Percentiles rank a stretch among this genome's conserved stretches.
phyloP scores from a whole-genome alignment of 2,329 filamentous ascomycete genomes.

The Colletotrichum sp. region DNA sequence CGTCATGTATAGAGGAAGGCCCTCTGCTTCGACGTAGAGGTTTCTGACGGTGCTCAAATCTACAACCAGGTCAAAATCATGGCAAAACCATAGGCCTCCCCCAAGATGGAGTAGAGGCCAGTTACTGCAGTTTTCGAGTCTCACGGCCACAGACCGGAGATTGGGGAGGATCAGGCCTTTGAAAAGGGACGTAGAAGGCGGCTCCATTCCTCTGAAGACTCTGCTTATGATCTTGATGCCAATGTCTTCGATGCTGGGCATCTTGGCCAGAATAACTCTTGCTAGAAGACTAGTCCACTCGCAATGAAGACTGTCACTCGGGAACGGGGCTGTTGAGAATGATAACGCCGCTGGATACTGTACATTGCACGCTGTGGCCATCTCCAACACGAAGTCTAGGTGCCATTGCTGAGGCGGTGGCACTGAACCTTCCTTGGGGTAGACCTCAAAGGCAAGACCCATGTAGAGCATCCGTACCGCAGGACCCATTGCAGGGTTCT shows the following conservation, averaged over 20 bases:
- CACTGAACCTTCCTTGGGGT: neutral
- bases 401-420: neutral
- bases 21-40: neutral
- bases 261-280: neutral
- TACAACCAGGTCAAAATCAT: neutral
- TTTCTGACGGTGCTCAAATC: neutral
- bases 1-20: neutral
- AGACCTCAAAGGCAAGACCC: neutral
- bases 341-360: neutral
- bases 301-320: neutral
- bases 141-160: neutral
- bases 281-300: neutral
- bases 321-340: neutral
- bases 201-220: neutral
- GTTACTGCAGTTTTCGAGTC: neutral
- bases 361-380: neutral
- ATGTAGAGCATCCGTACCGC: neutral
- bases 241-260: neutral
- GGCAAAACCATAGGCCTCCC: fast-evolving
- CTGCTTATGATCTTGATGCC: neutral
- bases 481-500: neutral
- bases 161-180: neutral
- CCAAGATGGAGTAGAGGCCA: neutral
- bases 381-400: neutral
- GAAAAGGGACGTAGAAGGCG: neutral